A percentile compares a stretch with the other conserved stretches of the same genome.
Conservation (phyloP, 345 rosid species). For the Pistacia vera region DNA sequence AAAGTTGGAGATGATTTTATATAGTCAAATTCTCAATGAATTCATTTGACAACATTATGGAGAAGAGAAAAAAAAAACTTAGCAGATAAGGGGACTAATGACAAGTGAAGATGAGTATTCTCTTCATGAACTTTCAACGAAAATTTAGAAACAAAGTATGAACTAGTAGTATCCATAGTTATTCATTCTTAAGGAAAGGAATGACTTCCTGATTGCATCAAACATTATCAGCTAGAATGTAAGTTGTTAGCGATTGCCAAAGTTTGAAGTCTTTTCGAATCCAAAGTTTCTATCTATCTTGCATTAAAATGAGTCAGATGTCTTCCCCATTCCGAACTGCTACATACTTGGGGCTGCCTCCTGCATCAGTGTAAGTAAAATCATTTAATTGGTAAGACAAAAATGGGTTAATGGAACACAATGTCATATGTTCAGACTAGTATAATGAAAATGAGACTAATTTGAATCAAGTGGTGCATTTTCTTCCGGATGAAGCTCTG, state of each 20-base stretch:
- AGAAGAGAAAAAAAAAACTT: conserved; percentile 4
- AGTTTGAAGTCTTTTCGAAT: neutral
- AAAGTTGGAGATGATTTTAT: neutral
- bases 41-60: neutral
- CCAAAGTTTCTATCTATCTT: neutral
- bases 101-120: neutral
- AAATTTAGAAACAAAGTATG: neutral
- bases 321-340: conserved; percentile 5
- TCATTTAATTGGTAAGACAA: neutral
- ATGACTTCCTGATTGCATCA: conserved; percentile 13
- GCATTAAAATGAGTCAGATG: neutral
- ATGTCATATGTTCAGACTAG: neutral
- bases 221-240: neutral
- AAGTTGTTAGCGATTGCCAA: neutral
- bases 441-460: neutral
- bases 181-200: conserved; percentile 18
- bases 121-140: neutral
- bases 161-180: neutral
- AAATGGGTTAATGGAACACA: neutral
- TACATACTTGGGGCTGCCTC: neutral
- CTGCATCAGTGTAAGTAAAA: conserved; percentile 1
- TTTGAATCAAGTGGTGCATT: neutral
- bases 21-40: neutral
- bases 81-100: conserved; percentile 2
- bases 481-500: neutral